A percentile compares a stretch with the other conserved stretches of the same genome.
These are phyloP conservation scores for Helotiales sp. DNA, from an alignment of 2,329 filamentous ascomycete species.

Conservation along the genomic window DNA sequence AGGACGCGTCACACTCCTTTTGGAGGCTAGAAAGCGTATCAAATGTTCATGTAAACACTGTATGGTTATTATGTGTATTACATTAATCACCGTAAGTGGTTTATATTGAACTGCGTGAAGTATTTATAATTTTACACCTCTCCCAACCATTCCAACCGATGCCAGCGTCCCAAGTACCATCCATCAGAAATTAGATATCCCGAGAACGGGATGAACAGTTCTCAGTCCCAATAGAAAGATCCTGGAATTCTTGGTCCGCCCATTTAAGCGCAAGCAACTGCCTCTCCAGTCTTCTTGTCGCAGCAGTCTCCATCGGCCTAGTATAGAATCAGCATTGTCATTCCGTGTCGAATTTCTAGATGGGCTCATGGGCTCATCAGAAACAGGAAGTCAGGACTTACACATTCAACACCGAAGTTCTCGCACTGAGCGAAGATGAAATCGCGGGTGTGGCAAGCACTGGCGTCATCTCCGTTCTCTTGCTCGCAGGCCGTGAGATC, in stretches of 20 bases:
- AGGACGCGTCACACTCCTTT: neutral
- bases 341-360: neutral
- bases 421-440: constrained; percentile 8
- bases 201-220: neutral
- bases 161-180: neutral
- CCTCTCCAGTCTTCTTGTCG: constrained; percentile 1
- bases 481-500: constrained; percentile 1
- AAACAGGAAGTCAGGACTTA: neutral
- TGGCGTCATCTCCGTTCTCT: neutral
- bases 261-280: neutral
- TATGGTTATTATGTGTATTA: neutral
- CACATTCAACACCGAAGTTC: constrained; percentile 2
- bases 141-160: neutral
- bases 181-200: neutral
- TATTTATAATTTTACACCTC: neutral
- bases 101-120: neutral
- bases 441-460: neutral
- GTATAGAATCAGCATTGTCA: neutral
- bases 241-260: neutral
- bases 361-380: too few species aligned
- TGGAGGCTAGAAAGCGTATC: neutral
- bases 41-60: neutral
- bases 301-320: constrained; percentile 7
- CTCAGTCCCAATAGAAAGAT: neutral
- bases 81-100: neutral